Evolutionary conservation across 768 basidiomycete species (phyloP).

Genomic region (Collybiopsis confluens): DNA sequence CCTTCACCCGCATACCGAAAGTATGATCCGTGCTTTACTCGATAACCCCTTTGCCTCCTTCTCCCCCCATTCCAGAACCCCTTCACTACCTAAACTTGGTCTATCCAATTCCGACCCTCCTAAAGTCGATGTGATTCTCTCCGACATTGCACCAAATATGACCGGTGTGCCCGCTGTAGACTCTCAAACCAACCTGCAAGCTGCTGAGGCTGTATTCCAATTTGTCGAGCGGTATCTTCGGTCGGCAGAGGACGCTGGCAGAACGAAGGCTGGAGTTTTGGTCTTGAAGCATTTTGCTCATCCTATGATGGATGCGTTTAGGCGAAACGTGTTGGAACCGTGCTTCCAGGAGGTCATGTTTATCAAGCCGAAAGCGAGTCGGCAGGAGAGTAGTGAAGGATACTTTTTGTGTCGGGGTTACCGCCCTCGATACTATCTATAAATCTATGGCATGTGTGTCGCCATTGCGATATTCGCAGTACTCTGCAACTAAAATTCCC

Average conservation of each 20-base stretch:
- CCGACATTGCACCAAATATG: constrained; percentile 87
- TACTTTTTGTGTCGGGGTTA: constrained; percentile 85
- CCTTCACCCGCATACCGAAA: constrained; percentile 48
- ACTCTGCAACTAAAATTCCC: no score
- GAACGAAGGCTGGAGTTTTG: constrained; percentile 46
- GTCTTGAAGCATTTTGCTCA: constrained; percentile 83
- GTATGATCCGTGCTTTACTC: constrained; percentile 37
- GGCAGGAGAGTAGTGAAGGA: constrained; percentile 73
- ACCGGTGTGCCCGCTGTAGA: constrained; percentile 70
- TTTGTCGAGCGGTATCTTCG: constrained; percentile 59
- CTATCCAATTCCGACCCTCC: constrained; percentile 20
- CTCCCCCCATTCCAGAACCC: constrained; percentile 13
- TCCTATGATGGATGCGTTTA: constrained; percentile 66
- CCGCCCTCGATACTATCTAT: not conserved
- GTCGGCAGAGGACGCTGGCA: constrained; percentile 36
- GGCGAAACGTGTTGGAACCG: constrained; percentile 48
- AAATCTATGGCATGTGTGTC: no score
- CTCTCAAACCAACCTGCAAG: constrained; percentile 61
- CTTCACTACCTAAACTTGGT: not conserved
- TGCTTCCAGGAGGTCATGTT: constrained; percentile 64
- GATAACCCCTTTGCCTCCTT: constrained; percentile 22
- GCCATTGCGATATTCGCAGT: no score
- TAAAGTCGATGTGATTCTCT: constrained; percentile 76
- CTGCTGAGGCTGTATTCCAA: constrained; percentile 68
- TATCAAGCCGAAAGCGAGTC: constrained; percentile 80